Percentiles rank a stretch among this genome's conserved stretches.
These are phyloP conservation scores for Neostapfia colusana DNA, from an alignment of 176 grass and related monocot genomes.

Conservation along the genomic window DNA sequence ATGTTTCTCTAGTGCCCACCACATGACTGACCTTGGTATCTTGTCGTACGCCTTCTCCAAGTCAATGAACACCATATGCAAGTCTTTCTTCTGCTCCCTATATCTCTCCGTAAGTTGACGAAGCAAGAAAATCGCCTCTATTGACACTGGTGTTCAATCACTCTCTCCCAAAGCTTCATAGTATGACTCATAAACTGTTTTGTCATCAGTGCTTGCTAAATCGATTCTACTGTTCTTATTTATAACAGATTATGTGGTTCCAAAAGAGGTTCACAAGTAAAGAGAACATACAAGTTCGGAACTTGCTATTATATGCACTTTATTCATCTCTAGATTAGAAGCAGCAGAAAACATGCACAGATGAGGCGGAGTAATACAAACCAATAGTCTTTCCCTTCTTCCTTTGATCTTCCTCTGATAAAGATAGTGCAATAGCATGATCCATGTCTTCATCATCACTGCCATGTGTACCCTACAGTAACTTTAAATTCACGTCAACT, in stretches of 20 bases:
- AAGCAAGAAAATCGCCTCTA: too few species aligned
- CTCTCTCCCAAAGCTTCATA: too few species aligned
- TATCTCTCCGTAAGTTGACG: too few species aligned
- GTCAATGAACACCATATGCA: too few species aligned
- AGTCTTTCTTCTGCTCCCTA: too few species aligned
- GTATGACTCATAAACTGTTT: too few species aligned
- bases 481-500: slow-evolving; percentile 18
- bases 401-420: slow-evolving; percentile 66
- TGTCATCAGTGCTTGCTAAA: not conserved
- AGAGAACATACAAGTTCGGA: not conserved
- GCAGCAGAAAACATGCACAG: slow-evolving; percentile 22
- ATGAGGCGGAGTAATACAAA: slow-evolving; percentile 44
- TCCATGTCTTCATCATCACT: slow-evolving; percentile 72
- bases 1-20: too few species aligned
- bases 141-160: too few species aligned
- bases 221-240: too few species aligned
- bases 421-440: slow-evolving; percentile 87
- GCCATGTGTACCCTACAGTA: slow-evolving; percentile 37
- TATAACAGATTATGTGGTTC: not conserved
- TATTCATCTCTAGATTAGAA: slow-evolving; percentile 22
- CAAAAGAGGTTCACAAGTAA: not conserved
- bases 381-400: slow-evolving; percentile 84
- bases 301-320: not conserved
- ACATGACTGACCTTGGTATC: too few species aligned
- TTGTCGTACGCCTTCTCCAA: too few species aligned